Base-by-base conservation (phyloP, 176 grass and related monocot species). In the Tillandsia leiboldiana region DNA sequence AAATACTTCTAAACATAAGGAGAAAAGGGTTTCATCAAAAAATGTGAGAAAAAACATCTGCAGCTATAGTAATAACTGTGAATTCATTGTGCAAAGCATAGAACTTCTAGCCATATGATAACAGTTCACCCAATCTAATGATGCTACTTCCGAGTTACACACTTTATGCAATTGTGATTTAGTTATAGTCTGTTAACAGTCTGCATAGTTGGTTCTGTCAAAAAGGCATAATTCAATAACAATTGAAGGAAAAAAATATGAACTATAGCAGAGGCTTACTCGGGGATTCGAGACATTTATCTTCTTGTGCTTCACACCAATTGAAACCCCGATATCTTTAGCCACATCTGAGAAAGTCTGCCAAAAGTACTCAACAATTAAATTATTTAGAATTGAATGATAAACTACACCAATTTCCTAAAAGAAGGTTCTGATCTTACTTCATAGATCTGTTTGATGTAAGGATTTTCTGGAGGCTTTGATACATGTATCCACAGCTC, bases 251-350 rank as follows among this genome's bases (percentile, higher is more conserved):
- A 64, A 49, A 63, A 77, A 26, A 42, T 3, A 42, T 42, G 33
- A 42, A 42, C 33, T 64, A 79, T 23, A 49, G 13, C 22, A 63
- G 27, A 15, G 63, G 79, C 90, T 77, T 83, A 99, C 94, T 73
- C 94, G 81, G 75, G 90, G 78, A 68, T 99, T 87, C 14, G 94
- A 99, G 53, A 99, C 86, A 70, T 99, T 99, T 69, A 99, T 99
- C 80, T 99, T 99, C 84, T 99, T 99, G 74, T 99, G 94, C 82
- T 93, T 99, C 75, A 99, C 74, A 69, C 83, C 83, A 68, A 99
- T 65, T 72, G 87, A 87, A 87, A 99, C 74, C 22, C 82, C 87
- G 75, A 93, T 83, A 71, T 90, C 80, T 73, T 86, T 90, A 63
- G 89, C 91, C 69, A 93, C 82, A 50, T 93, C 87, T 1, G 79